Percentiles rank a stretch among this genome's conserved stretches.
Evolutionary conservation across 2,329 filamentous ascomycete genomes (phyloP).

Genomic region (Bipolaris sorokiniana): DNA sequence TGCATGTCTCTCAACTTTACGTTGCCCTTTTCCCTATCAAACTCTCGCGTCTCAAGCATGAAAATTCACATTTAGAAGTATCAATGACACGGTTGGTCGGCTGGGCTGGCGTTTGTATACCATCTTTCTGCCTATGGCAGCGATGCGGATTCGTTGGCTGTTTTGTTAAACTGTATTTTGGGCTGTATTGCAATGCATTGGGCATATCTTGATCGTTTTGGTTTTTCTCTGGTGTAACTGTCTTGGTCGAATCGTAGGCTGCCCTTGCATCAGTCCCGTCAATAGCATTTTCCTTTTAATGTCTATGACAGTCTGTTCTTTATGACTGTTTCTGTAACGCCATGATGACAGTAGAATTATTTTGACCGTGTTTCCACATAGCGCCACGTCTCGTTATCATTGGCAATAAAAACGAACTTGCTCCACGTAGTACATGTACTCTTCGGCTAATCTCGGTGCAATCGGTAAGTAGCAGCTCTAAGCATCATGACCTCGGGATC

Average conservation of each 20-base stretch:
- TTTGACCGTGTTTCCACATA: background rate
- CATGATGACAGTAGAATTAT: background rate
- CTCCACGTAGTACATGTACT: background rate
- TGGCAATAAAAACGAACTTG: background rate
- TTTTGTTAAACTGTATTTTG: background rate
- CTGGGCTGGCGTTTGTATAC: slow-evolving; percentile 9
- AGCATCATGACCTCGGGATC: background rate
- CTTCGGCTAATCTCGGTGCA: background rate
- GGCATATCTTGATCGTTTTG: background rate
- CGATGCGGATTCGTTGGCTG: background rate
- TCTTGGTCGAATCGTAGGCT: background rate
- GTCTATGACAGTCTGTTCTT: background rate
- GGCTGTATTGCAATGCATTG: background rate
- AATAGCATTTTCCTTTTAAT: background rate
- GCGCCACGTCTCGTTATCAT: background rate
- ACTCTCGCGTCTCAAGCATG: slow-evolving; percentile 1
- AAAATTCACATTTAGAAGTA: slow-evolving; percentile 11
- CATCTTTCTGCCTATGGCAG: slow-evolving; percentile 16
- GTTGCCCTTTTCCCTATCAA: background rate
- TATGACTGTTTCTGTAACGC: background rate
- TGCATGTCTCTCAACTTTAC: background rate
- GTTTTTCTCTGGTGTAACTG: background rate
- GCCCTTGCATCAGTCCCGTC: background rate
- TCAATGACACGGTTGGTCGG: slow-evolving; percentile 8
- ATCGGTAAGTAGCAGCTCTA: background rate